phyloP scores from a whole-genome alignment of 441 rosid genomes.

The Kokia cookei region DNA sequence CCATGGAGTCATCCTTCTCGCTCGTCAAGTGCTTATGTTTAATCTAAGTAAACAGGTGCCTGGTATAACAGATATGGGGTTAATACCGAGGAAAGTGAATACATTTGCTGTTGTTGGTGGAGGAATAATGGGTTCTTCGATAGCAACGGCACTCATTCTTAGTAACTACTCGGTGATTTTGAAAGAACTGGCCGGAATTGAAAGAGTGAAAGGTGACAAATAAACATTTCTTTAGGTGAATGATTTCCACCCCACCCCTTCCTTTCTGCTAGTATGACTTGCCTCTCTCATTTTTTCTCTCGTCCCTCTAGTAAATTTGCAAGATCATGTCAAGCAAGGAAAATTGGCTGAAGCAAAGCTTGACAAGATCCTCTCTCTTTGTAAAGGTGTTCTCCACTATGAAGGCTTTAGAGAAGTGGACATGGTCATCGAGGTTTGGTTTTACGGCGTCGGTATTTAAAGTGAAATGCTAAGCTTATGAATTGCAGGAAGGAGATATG shows the following conservation, averaged over 20 bases:
- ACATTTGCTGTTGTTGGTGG: slow-evolving; percentile 7
- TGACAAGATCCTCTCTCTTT: neutral
- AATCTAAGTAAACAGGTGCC: neutral
- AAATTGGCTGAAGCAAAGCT: neutral
- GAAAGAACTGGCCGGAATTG: neutral
- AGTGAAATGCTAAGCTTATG: neutral
- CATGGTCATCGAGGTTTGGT: slow-evolving; percentile 1
- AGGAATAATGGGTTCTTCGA: slow-evolving; percentile 3
- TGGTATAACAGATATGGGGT: slow-evolving; percentile 2
- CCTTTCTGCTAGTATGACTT: neutral
- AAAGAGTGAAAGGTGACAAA: slow-evolving; percentile 4
- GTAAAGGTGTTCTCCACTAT: slow-evolving; percentile 1
- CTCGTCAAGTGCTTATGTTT: neutral
- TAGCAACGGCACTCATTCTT: neutral
- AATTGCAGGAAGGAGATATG: neutral
- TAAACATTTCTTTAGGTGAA: neutral
- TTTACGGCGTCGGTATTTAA: neutral
- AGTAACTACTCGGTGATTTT: slow-evolving; percentile 1
- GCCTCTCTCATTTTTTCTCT: neutral
- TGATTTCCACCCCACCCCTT: neutral
- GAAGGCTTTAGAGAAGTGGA: slow-evolving; percentile 1
- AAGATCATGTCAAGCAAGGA: neutral
- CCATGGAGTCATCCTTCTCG: neutral
- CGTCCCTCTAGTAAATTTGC: neutral
- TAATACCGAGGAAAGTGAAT: slow-evolving; percentile 1